Percentiles rank a stretch among this genome's conserved stretches.
phyloP scores from a whole-genome alignment of 1,139 yeast genomes.

The Spathaspora jeffriesii region DNA sequence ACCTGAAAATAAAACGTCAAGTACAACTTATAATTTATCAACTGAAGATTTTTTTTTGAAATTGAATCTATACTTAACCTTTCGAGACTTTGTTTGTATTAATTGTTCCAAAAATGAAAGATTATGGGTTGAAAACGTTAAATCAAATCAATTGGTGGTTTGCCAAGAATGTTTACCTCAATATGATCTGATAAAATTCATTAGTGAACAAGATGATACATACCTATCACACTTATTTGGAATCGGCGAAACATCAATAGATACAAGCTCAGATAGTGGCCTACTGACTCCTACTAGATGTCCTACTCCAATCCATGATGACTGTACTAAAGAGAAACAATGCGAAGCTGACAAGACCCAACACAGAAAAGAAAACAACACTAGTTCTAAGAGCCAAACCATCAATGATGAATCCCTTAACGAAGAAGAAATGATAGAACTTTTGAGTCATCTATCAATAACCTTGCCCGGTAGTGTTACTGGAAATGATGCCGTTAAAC shows the following conservation, averaged over 20 bases:
- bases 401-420: no score
- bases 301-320: neutral
- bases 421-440: no score
- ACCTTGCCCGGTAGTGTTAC: no score
- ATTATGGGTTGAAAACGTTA: conserved; percentile 35
- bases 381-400: no score
- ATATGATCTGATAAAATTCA: conserved; percentile 23
- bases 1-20: conserved; percentile 33
- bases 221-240: conserved; percentile 52
- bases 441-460: no score
- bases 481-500: no score
- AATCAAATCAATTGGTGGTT: conserved; percentile 24
- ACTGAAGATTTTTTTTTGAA: conserved; percentile 57
- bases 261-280: no score
- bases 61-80: conserved; percentile 46
- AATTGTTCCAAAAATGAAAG: conserved; percentile 42
- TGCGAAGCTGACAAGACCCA: neutral
- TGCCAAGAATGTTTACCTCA: conserved; percentile 45
- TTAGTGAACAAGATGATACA: conserved; percentile 48
- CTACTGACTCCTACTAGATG: neutral
- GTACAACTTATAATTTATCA: conserved; percentile 50
- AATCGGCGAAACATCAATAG: conserved; percentile 50
- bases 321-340: neutral
- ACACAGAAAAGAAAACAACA: no score
- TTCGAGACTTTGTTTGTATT: conserved; percentile 51